phyloP scores from a whole-genome alignment of 163 green algal genomes.

The Prototheca cutis region DNA sequence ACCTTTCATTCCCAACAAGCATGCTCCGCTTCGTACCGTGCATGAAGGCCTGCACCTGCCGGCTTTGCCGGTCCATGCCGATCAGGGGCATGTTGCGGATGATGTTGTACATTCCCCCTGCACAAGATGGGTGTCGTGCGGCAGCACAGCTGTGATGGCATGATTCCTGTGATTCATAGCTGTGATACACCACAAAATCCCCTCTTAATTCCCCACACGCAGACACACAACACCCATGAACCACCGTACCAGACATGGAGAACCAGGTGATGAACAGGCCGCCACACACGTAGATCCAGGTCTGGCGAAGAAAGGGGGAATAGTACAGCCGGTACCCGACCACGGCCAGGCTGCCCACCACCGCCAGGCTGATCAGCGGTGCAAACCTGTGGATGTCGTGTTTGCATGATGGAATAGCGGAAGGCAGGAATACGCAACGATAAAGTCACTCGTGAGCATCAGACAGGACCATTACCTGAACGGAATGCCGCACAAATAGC shows the following conservation, averaged over 20 bases:
- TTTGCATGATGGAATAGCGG: neutral
- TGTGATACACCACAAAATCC: neutral
- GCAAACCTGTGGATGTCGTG: slow-evolving; percentile 37
- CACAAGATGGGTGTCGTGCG: too few relatives aligned
- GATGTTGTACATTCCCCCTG: slow-evolving; percentile 83
- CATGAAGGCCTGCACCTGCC: slow-evolving; percentile 23
- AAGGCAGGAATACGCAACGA: neutral
- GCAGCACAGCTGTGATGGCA: too few relatives aligned
- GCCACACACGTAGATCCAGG: slow-evolving; percentile 33
- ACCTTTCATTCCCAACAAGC: too few relatives aligned
- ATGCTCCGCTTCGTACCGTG: slow-evolving; percentile 13
- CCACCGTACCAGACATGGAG: slow-evolving; percentile 30
- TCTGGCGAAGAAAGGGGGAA: slow-evolving; percentile 32
- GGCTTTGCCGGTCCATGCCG: slow-evolving; percentile 16
- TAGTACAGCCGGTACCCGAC: slow-evolving; percentile 42
- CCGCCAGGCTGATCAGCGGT: slow-evolving; percentile 30
- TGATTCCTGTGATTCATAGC: too few relatives aligned
- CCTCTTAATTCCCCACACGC: neutral
- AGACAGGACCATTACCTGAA: too few relatives aligned
- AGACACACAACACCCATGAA: too few relatives aligned
- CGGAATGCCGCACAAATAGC: too few relatives aligned
- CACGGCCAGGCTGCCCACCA: slow-evolving; percentile 20
- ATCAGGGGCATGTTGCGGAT: slow-evolving; percentile 68
- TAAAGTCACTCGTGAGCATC: too few relatives aligned
- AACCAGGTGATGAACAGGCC: slow-evolving; percentile 57